Evolutionary conservation across 768 basidiomycete species (phyloP).

Genomic region (Tylopilus cervinicoccineus): DNA sequence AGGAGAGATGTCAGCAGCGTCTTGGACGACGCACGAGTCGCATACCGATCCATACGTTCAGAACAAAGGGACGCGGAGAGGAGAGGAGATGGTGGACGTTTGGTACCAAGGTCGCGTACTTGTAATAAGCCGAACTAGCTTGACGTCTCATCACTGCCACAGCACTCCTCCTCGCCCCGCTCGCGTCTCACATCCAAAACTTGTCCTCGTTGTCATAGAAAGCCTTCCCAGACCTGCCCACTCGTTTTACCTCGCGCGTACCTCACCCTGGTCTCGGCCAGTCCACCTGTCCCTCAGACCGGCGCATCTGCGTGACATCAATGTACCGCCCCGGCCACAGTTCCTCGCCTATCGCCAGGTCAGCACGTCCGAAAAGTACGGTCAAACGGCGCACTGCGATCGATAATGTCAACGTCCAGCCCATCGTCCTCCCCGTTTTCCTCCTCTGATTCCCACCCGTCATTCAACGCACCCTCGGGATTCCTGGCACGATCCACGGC

Average conservation of each 20-base stretch:
- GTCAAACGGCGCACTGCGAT: conserved; percentile 53
- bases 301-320: conserved; percentile 61
- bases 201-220: conserved; percentile 16
- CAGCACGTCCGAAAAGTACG: conserved; percentile 6
- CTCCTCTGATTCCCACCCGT: conserved; percentile 60
- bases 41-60: conserved; percentile 34
- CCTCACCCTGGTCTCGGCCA: conserved; percentile 70
- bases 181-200: conserved; percentile 1
- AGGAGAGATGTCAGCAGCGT: conserved; percentile 14
- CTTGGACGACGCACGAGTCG: conserved; percentile 4
- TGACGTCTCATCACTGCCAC: conserved; percentile 12
- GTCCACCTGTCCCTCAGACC: conserved; percentile 52
- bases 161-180: neutral
- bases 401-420: conserved; percentile 55
- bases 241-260: neutral
- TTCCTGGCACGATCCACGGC: conserved; percentile 65
- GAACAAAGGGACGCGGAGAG: conserved; percentile 3
- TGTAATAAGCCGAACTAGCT: conserved; percentile 17
- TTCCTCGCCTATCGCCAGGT: conserved; percentile 51
- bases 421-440: conserved; percentile 50
- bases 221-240: conserved; percentile 11
- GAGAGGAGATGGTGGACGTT: conserved; percentile 10
- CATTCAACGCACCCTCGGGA: conserved; percentile 50
- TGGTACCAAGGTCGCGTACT: conserved; percentile 11
- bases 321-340: conserved; percentile 72